Conservation (phyloP, 2,329 filamentous ascomycete genomes). For the Curvularia eragrostidis region DNA sequence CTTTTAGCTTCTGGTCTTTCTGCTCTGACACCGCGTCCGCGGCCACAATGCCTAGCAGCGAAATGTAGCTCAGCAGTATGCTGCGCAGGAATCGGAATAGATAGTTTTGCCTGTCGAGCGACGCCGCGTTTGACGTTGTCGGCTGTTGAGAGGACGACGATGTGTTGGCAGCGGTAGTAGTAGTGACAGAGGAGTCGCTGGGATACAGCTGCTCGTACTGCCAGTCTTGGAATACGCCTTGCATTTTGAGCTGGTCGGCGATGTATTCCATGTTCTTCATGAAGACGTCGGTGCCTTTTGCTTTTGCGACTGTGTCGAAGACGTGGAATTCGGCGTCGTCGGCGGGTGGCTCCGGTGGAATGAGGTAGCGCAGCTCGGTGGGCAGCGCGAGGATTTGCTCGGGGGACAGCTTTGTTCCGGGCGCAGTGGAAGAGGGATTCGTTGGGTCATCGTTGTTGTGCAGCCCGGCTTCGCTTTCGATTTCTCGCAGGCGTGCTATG, state of each 20-base stretch:
- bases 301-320: slow-evolving; percentile 70
- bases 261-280: slow-evolving; percentile 36
- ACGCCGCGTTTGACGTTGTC: slow-evolving; percentile 55
- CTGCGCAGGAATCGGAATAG: slow-evolving; percentile 83
- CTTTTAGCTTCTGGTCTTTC: slow-evolving; percentile 73
- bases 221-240: slow-evolving; percentile 70
- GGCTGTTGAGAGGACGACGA: background rate
- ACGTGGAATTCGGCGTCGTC: slow-evolving; percentile 71
- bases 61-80: slow-evolving; percentile 85
- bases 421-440: slow-evolving; percentile 2
- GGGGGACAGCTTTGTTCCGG: slow-evolving; percentile 24
- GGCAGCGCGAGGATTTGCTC: slow-evolving; percentile 62
- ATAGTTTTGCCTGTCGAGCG: slow-evolving; percentile 62
- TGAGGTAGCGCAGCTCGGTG: slow-evolving; percentile 74
- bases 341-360: slow-evolving; percentile 78
- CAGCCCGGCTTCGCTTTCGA: slow-evolving; percentile 50
- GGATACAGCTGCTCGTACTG: slow-evolving; percentile 75
- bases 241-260: slow-evolving; percentile 32
- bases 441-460: slow-evolving; percentile 15
- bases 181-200: slow-evolving; percentile 37
- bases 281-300: slow-evolving; percentile 35
- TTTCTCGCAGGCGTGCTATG: slow-evolving; percentile 63
- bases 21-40: slow-evolving; percentile 68
- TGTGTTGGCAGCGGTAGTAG: background rate
- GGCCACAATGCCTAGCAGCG: slow-evolving; percentile 75